A percentile compares a stretch with the other conserved stretches of the same genome.
phyloP scores from a whole-genome alignment of 2,329 filamentous ascomycete genomes.

The Dothistroma septosporum region DNA sequence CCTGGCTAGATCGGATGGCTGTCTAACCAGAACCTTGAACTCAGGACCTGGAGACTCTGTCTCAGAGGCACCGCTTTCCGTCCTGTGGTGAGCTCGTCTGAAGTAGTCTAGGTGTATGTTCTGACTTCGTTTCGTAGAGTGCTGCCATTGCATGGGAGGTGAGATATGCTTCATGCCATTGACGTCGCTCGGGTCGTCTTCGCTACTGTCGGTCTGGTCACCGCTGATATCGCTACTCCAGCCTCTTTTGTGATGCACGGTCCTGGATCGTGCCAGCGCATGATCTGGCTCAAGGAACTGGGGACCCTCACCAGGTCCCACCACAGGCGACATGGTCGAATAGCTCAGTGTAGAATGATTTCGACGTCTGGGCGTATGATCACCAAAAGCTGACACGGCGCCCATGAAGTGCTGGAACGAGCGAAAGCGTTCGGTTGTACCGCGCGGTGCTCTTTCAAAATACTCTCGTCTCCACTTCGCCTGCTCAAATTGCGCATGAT shows the following conservation, averaged over 20 bases:
- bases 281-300: conserved; percentile 25
- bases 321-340: conserved; percentile 23
- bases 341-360: conserved; percentile 24
- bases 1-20: conserved; percentile 16
- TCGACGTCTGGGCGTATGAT: conserved; percentile 19
- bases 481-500: conserved; percentile 28
- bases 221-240: conserved; percentile 35
- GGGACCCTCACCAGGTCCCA: conserved; percentile 18
- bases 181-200: conserved; percentile 20
- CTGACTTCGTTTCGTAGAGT: conserved; percentile 9
- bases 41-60: not conserved
- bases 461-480: conserved; percentile 33
- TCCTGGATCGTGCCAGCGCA: conserved; percentile 19
- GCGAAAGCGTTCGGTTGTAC: conserved; percentile 30
- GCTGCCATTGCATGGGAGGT: conserved; percentile 17
- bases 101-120: conserved; percentile 8
- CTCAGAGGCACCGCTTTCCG: not conserved
- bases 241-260: conserved; percentile 25
- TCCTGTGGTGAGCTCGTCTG: conserved; percentile 1
- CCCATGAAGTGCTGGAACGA: conserved; percentile 30
- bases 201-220: conserved; percentile 35
- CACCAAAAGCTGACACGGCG: conserved; percentile 28
- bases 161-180: conserved; percentile 12
- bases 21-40: conserved; percentile 22
- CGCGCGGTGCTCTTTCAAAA: conserved; percentile 30